phyloP scores from a whole-genome alignment of 306 rosid species.

The Myrica gale region DNA sequence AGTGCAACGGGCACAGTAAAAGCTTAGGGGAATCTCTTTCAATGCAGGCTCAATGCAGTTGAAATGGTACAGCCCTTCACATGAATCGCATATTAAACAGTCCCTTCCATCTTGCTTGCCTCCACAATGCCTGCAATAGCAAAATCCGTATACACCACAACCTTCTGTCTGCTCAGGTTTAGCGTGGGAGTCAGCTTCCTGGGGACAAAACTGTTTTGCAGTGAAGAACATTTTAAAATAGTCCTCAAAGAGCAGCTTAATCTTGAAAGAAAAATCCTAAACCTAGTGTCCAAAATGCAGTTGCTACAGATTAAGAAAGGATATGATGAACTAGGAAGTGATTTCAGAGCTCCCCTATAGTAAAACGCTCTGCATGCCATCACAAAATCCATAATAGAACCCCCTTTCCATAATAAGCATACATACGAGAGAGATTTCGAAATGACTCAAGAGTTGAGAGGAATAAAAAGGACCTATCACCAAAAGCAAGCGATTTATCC shows the following conservation, averaged over 20 bases:
- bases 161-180: conserved; percentile 59
- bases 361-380: conserved; percentile 9
- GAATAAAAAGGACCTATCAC: neutral
- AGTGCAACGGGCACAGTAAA: conserved; percentile 77
- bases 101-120: conserved; percentile 62
- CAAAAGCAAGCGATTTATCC: neutral
- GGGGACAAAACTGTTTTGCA: conserved; percentile 45
- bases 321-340: conserved; percentile 14
- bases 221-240: conserved; percentile 28
- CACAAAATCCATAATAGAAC: neutral
- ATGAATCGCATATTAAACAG: conserved; percentile 93
- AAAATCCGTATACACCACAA: conserved; percentile 34
- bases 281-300: conserved; percentile 28
- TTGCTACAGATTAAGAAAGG: conserved; percentile 2
- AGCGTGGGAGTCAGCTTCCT: conserved; percentile 53
- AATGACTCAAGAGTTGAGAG: neutral
- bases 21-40: conserved; percentile 76
- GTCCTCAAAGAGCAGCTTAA: conserved; percentile 21
- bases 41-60: conserved; percentile 86
- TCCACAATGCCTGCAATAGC: conserved; percentile 75
- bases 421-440: neutral
- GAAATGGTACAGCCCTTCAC: conserved; percentile 86
- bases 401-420: neutral
- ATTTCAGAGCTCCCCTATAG: conserved; percentile 22
- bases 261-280: conserved; percentile 21